Evolutionary conservation across 352 stramenopile species (phyloP).

Genomic region (Saprolegnia parasitica): DNA sequence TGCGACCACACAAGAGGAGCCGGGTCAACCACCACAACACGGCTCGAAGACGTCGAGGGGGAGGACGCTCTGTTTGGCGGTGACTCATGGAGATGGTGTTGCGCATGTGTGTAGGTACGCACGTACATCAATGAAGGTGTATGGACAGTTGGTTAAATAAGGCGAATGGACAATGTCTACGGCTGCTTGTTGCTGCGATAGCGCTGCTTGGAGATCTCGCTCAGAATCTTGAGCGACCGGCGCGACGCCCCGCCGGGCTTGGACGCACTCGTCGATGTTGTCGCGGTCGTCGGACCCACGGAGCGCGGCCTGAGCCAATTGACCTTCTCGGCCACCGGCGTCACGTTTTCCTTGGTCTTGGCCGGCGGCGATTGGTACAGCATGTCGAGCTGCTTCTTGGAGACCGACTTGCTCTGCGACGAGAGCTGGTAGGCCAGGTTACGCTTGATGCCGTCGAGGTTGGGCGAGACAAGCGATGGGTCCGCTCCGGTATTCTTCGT

Average conservation of each 20-base stretch:
- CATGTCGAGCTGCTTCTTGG: slow-evolving; percentile 1
- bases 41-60: too few species aligned
- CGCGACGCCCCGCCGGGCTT: slow-evolving; percentile 39
- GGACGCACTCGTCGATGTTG: slow-evolving; percentile 12
- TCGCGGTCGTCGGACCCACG: slow-evolving; percentile 32
- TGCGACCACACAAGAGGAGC: too few species aligned
- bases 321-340: slow-evolving; percentile 43
- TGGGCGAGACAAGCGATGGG: slow-evolving; percentile 4
- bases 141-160: slow-evolving; percentile 1
- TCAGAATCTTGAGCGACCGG: slow-evolving; percentile 76
- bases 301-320: slow-evolving; percentile 80
- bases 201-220: slow-evolving; percentile 48
- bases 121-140: too few species aligned
- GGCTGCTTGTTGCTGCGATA: slow-evolving; percentile 23
- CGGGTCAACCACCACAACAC: too few species aligned
- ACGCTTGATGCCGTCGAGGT: slow-evolving; percentile 16
- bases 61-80: too few species aligned
- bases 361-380: slow-evolving; percentile 2
- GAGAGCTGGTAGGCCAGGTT: slow-evolving; percentile 10
- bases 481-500: background rate
- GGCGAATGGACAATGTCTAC: background rate
- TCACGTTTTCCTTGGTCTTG: slow-evolving; percentile 26
- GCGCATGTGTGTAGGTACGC: too few species aligned
- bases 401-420: slow-evolving; percentile 16
- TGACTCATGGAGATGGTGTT: too few species aligned